Base-by-base conservation (phyloP, 805 yeast species). In the Suhomyces vadensis region DNA sequence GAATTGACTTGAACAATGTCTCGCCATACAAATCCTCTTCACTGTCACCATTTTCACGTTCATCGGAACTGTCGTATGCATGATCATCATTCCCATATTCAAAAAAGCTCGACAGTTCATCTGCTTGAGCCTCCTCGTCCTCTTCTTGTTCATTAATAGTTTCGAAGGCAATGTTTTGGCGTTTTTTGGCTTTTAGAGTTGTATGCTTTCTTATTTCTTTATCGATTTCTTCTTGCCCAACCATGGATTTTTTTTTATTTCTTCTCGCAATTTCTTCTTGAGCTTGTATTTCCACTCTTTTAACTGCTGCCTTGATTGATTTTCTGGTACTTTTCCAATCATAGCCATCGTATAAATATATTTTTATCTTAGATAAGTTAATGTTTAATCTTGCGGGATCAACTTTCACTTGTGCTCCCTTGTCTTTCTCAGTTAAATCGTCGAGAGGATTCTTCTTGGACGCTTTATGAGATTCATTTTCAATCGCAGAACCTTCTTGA, bases 281-380 rank as follows among this genome's bases (percentile, higher is more conserved):
- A 2, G 77, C 82, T 33, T 68, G 72, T 5, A 63, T 68, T 51
- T 84, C 89, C 6, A 88, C 77, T 8, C 77, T 65, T 42, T 76
- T 77, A 0, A 91, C 82, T 0, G 87, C 85, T n/a, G 74, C 77
- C 8, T 72, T 68, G 22, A 94, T 83, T 0, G 82, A 72, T 19
- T 71, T 72, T 45, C 95, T 74, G 0, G 98, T 89, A 35, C 79
- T 78, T 43, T 77, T 77, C 95, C 97, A 90, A 55, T 94, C 98
- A 58, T 83, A 94, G 0, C 99, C 99, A 66, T 94, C 99, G 60
- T 78, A 82, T 14, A 92, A 64, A 40, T 72, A 77, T 2, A 85
- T 54, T 1, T 55, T 57, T 0, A 71, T 62, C 38, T 73, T 73
- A 2, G 73, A 58, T 4, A 75, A 55, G 35, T 68, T 67, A 6